Evolutionary conservation across 1,139 yeast genomes (phyloP), one percentile per base, ranked within the genome.

Genomic region (Pneumocystis carinii): DNA sequence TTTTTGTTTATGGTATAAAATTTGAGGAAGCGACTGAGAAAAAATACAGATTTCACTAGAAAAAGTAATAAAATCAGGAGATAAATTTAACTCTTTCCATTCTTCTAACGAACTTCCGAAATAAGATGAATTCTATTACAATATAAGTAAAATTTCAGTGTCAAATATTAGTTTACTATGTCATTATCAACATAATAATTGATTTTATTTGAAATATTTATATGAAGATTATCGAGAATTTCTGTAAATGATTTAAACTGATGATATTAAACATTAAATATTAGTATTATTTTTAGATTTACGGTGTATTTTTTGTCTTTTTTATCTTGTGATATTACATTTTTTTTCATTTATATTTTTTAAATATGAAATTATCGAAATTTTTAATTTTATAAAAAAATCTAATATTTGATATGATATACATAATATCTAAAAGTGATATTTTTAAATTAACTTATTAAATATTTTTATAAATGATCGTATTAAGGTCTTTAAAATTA

Each of bases 61-160:
- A 70, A 90, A 86, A 12, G 80, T 83, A 6, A 85, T 80, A 72
- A 89, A 92, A 63, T 79, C 79, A 3, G 83, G 84, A 62, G 96
- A 85, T 66, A 89, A 75, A 72, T 90, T 92, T 64, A 89, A 82
- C 71, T 92, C 97, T 66, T 78, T 80, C 97, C 97, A 92, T 70
- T 88, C 90, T 63, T 86, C 85, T 66, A 87, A 77, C 0, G 96
- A 84, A 6, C 95, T 81, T 55, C 85, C 75, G 69, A 90, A 87
- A 73, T 86, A 92, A 1, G 96, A 89, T 35, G 65, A 65, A 32
- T 66, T 61, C 69, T 67, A 17, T 36, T 24, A 57, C 41, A 53
- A 8, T 35, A 53, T 42, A 59, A 37, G n/a, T 61, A 35, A 12
- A 29, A 24, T 24, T 42, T 17, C 17, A 55, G 6, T 15, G 41